Percentiles rank a stretch among this genome's conserved stretches.
Evolutionary conservation across 164 flowering plant species (phyloP).

Genomic region (Cinnamomum chago): DNA sequence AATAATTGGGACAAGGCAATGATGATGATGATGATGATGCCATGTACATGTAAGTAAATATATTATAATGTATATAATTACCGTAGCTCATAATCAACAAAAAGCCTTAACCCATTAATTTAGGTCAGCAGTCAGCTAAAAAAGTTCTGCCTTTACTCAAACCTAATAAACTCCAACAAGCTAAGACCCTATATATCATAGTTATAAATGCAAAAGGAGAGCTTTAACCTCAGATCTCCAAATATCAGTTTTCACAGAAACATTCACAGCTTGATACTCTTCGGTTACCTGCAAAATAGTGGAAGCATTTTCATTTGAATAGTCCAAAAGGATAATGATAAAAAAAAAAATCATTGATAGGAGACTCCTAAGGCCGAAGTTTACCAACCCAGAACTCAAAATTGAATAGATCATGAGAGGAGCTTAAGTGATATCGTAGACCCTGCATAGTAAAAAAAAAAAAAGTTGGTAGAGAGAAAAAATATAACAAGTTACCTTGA

Average conservation of each 20-base stretch:
- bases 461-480: neutral
- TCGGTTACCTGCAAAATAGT: slow-evolving; percentile 65
- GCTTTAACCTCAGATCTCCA: slow-evolving; percentile 69
- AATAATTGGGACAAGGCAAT: too few species aligned
- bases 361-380: slow-evolving; percentile 17
- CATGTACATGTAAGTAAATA: too few species aligned
- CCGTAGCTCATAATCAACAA: neutral
- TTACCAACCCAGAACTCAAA: slow-evolving; percentile 95
- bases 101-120: too few species aligned
- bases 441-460: slow-evolving; percentile 47
- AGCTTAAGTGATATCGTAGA: slow-evolving; percentile 62
- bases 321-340: slow-evolving; percentile 14
- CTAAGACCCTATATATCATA: neutral
- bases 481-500: neutral
- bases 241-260: slow-evolving; percentile 64
- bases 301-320: neutral
- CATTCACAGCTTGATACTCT: slow-evolving; percentile 87
- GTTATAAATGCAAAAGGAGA: slow-evolving; percentile 3
- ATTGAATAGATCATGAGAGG: slow-evolving; percentile 88
- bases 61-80: neutral
- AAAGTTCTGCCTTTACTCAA: too few species aligned
- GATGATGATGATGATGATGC: too few species aligned
- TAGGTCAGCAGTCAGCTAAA: too few species aligned
- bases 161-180: too few species aligned
- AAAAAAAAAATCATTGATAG: slow-evolving; percentile 6